Conservation (phyloP, 1,284 basidiomycete species). For the Rhodotorula sp. region DNA sequence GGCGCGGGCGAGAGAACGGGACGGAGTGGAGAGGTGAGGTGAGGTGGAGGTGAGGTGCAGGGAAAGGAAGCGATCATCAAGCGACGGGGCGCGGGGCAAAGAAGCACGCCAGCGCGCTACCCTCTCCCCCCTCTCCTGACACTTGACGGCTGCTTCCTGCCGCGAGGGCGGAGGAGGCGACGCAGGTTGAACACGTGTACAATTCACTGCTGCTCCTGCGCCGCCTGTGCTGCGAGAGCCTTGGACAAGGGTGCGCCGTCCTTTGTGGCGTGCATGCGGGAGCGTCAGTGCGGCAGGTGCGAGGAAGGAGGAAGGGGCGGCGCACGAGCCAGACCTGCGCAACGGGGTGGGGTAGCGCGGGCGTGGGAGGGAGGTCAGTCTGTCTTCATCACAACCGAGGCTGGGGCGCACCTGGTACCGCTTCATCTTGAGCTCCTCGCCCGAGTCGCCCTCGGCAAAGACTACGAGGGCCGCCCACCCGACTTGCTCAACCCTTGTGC, state of each 20-base stretch:
- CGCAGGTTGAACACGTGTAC: no score
- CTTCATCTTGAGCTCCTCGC: slow-evolving; percentile 24
- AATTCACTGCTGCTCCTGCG: background rate
- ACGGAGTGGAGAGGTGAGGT: no score
- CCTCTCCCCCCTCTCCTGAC: no score
- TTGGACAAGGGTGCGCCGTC: slow-evolving; percentile 26
- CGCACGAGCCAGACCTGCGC: slow-evolving; percentile 28
- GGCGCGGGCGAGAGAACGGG: no score
- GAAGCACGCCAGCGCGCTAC: no score
- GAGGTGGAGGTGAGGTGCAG: no score
- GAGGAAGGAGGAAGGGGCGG: background rate
- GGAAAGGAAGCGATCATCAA: no score
- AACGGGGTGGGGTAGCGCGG: background rate
- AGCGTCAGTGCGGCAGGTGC: background rate
- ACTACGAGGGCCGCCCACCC: slow-evolving; percentile 32
- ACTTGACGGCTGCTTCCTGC: no score
- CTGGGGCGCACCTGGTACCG: slow-evolving; percentile 28
- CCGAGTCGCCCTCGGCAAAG: slow-evolving; percentile 10
- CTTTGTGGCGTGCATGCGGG: background rate
- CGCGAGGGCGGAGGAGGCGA: no score
- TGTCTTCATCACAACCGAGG: no score
- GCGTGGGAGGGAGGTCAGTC: no score
- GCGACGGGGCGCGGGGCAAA: no score
- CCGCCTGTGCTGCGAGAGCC: slow-evolving; percentile 23
- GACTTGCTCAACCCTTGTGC: slow-evolving; percentile 26